Evolutionary conservation across 208 protist species (phyloP).

Genomic region (Trypanosoma vivax): DNA sequence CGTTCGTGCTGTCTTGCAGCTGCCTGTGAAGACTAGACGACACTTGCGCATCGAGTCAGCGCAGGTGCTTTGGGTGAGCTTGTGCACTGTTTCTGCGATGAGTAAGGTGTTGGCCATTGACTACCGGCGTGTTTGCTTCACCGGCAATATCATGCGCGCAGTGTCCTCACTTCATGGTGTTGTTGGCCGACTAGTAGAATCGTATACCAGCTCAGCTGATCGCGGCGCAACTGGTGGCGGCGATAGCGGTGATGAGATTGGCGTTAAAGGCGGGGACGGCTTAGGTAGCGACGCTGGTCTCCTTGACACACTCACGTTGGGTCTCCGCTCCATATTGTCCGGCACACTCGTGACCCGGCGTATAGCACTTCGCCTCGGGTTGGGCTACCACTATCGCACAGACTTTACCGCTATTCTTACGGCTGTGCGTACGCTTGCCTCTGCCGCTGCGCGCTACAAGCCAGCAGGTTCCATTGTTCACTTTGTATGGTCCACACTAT

Average conservation of each 20-base stretch:
- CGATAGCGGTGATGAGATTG: not conserved
- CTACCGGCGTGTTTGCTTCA: slow-evolving; percentile 38
- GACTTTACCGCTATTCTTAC: slow-evolving; percentile 31
- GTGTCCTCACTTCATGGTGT: slow-evolving; percentile 5
- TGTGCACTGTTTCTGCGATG: slow-evolving; percentile 33
- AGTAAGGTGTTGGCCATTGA: slow-evolving; percentile 29
- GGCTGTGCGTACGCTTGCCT: slow-evolving; percentile 21
- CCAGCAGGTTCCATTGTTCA: slow-evolving; percentile 24
- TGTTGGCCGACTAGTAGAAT: slow-evolving; percentile 14
- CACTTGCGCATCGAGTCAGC: slow-evolving; percentile 25
- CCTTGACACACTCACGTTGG: slow-evolving; percentile 19
- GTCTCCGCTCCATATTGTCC: slow-evolving; percentile 18
- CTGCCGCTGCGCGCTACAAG: slow-evolving; percentile 16
- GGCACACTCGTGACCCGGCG: slow-evolving; percentile 27
- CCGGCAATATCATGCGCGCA: slow-evolving; percentile 10
- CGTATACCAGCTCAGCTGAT: not conserved
- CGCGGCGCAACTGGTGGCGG: not conserved
- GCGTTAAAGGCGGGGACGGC: not conserved
- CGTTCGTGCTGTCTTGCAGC: slow-evolving; percentile 21
- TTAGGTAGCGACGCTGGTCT: slow-evolving; percentile 5
- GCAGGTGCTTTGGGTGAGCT: slow-evolving; percentile 41
- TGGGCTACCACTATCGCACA: slow-evolving; percentile 29
- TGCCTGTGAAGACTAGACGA: slow-evolving; percentile 15
- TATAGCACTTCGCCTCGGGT: slow-evolving; percentile 29
- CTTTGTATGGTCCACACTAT: slow-evolving; percentile 22